Base-by-base conservation (phyloP, 345 rosid species). In the Murraya paniculata region DNA sequence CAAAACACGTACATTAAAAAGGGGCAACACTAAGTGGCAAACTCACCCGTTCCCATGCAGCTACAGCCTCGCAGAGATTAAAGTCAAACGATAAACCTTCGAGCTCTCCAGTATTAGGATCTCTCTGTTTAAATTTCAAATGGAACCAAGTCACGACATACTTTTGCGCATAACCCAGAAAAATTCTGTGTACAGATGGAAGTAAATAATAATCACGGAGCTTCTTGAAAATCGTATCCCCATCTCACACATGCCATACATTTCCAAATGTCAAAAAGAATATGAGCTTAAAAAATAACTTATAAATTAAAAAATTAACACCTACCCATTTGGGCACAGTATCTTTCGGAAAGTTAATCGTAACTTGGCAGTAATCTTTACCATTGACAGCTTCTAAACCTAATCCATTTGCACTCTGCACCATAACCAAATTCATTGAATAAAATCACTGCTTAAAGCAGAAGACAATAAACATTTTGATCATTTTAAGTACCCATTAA, bases 321-420 rank as follows among this genome's bases (percentile, higher is more conserved):
- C 86, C 61, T 86, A 97, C 98, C 98, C 99, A 94, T 90, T 92
- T 90, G 59, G 99, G 90, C 30, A 88, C 85, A 14, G 99, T 97
- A 53, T 89, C 91, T 13, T 65, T 84, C 9, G 98, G 97, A 80
- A 92, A 96, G 55, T 82, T 86, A 35, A 96, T 87, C 0, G 88
- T 82, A 31, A 91, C 89, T 80, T 84, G 80, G 73, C 99, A 96
- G 35, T 89, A 77, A 87, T 90, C 92, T 72, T 83, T 85, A 72
- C 91, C 90, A 71, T 78, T 68, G 61, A 79, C 79, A 73, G 97
- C 96, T 81, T 87, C 85, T 83, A 94, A 83, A 71, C 98, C 99
- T 81, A 97, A 85, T 41, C 98, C 98, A 83, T 94, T 97, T 71
- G 92, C 97, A 70, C 87, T 81, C 98, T 94, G 85, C 86, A 91